Conservation (phyloP, 1,284 basidiomycete species). For the Heterobasidion irregulare region DNA sequence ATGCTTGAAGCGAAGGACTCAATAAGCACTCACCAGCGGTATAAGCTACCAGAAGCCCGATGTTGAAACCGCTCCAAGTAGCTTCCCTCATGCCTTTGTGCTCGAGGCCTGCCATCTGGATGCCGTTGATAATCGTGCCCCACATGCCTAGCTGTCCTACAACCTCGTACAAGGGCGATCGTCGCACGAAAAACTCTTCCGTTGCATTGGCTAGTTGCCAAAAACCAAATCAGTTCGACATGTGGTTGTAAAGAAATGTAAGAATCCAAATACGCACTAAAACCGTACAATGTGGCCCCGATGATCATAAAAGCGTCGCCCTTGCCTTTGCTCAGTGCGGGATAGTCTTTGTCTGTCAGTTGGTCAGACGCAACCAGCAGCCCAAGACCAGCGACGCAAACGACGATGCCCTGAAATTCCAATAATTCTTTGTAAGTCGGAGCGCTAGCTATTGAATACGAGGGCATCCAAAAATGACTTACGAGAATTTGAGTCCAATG, state of each 20-base stretch:
- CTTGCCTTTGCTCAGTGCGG: slow-evolving; percentile 57
- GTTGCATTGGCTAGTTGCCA: slow-evolving; percentile 63
- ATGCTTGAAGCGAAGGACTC: slow-evolving; percentile 9
- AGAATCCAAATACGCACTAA: slow-evolving; percentile 43
- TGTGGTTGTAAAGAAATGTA: neutral
- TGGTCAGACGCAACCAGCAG: slow-evolving; percentile 69
- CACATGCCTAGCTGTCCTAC: slow-evolving; percentile 82
- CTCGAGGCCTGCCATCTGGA: slow-evolving; percentile 71
- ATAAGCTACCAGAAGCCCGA: slow-evolving; percentile 28
- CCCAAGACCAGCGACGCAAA: slow-evolving; percentile 71
- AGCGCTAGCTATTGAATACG: neutral
- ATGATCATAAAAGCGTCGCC: slow-evolving; percentile 85
- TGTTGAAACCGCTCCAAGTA: slow-evolving; percentile 64
- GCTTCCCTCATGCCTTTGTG: slow-evolving; percentile 54
- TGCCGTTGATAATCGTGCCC: slow-evolving; percentile 71
- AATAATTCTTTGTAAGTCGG: neutral
- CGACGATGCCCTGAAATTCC: slow-evolving; percentile 48
- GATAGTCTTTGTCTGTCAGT: slow-evolving; percentile 62
- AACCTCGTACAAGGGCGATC: slow-evolving; percentile 76
- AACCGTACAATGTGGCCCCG: slow-evolving; percentile 78
- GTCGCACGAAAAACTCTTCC: slow-evolving; percentile 80
- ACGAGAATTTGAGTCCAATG: slow-evolving; percentile 77
- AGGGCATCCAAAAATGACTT: slow-evolving; percentile 13
- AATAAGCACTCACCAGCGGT: neutral
- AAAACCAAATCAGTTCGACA: neutral